These are phyloP conservation scores for Penicillium ochrochloron DNA, from an alignment of 495 filamentous ascomycete genomes.

Conservation along the genomic window DNA sequence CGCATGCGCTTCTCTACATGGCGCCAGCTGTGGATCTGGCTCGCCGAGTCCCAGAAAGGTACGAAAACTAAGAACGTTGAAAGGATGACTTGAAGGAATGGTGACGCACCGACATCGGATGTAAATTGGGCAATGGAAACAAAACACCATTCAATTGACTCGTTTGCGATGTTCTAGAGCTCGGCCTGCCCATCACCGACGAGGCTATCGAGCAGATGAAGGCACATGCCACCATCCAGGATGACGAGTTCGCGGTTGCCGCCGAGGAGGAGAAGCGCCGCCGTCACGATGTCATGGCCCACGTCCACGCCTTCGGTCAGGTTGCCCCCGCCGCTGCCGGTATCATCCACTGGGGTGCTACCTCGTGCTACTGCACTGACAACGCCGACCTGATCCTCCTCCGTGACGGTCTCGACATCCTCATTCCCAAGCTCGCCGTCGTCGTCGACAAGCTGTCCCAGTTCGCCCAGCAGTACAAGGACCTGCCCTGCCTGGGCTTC, in stretches of 20 bases:
- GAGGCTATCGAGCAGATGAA: slow-evolving; percentile 79
- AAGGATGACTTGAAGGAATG: not conserved
- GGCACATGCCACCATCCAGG: slow-evolving; percentile 70
- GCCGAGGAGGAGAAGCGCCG: slow-evolving; percentile 79
- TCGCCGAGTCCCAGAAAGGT: slow-evolving; percentile 83
- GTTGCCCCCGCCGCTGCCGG: slow-evolving; percentile 81
- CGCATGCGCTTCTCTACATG: slow-evolving; percentile 74
- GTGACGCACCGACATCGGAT: slow-evolving; percentile 23
- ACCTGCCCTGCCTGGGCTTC: slow-evolving; percentile 66
- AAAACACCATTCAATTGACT: slow-evolving; percentile 31
- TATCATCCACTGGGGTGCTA: slow-evolving; percentile 83
- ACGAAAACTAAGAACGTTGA: slow-evolving; percentile 19
- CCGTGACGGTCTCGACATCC: slow-evolving; percentile 71
- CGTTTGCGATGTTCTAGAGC: slow-evolving; percentile 42
- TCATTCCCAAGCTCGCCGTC: slow-evolving; percentile 84
- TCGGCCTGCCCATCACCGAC: slow-evolving; percentile 62
- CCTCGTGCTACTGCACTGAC: slow-evolving; percentile 73
- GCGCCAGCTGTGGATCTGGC: slow-evolving; percentile 81
- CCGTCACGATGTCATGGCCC: slow-evolving; percentile 72
- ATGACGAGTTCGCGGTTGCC: slow-evolving; percentile 78
- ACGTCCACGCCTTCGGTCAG: slow-evolving; percentile 74
- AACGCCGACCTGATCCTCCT: slow-evolving; percentile 90
- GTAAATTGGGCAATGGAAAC: slow-evolving; percentile 12
- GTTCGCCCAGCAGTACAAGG: slow-evolving; percentile 81
- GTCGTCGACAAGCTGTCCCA: slow-evolving; percentile 78